These are phyloP conservation scores for Rhamnella rubrinervis DNA, from an alignment of 331 rosid species.

Conservation along the genomic window DNA sequence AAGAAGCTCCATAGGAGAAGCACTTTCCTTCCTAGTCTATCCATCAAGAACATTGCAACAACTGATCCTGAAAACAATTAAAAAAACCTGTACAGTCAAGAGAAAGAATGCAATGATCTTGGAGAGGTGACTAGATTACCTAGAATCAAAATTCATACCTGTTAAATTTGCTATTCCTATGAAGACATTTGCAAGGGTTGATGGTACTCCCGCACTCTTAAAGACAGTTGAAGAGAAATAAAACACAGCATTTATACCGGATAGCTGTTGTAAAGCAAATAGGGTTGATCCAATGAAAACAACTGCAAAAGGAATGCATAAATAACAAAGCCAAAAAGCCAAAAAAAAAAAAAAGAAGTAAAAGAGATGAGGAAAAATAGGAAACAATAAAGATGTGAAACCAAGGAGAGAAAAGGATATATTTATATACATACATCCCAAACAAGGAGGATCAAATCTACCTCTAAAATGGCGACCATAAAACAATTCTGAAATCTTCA, in stretches of 20 bases:
- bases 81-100: slow-evolving; percentile 20
- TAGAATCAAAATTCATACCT: slow-evolving; percentile 46
- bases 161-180: slow-evolving; percentile 76
- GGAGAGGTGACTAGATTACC: slow-evolving; percentile 16
- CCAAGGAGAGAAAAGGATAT: slow-evolving; percentile 7
- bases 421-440: background rate
- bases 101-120: slow-evolving; percentile 15
- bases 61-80: slow-evolving; percentile 64
- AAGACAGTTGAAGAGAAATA: slow-evolving; percentile 98
- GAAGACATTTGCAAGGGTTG: slow-evolving; percentile 78
- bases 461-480: slow-evolving; percentile 86
- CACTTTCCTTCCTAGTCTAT: slow-evolving; percentile 85
- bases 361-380: slow-evolving; percentile 13
- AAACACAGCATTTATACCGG: slow-evolving; percentile 97
- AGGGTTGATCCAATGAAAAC: slow-evolving; percentile 99
- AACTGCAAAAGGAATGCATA: slow-evolving; percentile 89
- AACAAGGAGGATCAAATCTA: slow-evolving; percentile 19
- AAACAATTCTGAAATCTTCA: slow-evolving; percentile 70
- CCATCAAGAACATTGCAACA: slow-evolving; percentile 86
- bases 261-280: slow-evolving; percentile 99
- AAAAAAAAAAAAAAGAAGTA: too few relatives aligned
- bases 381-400: slow-evolving; percentile 5
- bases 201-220: slow-evolving; percentile 91
- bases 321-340: slow-evolving; percentile 46
- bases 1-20: slow-evolving; percentile 90